Conservation (phyloP, 2,329 filamentous ascomycete species). For the Fusarium sp. region DNA sequence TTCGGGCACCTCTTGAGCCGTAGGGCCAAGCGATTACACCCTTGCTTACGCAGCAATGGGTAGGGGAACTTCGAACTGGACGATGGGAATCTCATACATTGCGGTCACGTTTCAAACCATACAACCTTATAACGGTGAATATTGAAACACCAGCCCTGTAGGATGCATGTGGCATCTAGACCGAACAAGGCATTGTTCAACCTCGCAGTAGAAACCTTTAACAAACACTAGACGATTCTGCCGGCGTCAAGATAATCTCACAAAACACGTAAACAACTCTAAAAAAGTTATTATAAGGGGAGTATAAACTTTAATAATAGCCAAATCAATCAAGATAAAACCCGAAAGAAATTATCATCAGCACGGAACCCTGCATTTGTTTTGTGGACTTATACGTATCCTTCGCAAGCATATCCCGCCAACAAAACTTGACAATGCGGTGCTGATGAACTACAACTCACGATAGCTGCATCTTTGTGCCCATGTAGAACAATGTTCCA, state of each 20-base stretch:
- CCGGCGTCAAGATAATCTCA: not conserved
- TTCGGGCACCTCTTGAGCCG: constrained; percentile 24
- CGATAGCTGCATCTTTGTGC: constrained; percentile 9
- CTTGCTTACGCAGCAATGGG: constrained; percentile 15
- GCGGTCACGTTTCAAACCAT: constrained; percentile 30
- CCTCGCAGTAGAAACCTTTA: not conserved
- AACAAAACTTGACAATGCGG: not conserved
- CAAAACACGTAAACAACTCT: not conserved
- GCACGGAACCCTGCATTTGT: constrained; percentile 2
- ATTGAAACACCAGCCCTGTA: constrained; percentile 32
- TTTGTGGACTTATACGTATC: not conserved
- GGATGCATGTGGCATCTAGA: constrained; percentile 2
- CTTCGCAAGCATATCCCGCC: not conserved
- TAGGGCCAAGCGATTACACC: constrained; percentile 37
- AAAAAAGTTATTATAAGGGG: not conserved
- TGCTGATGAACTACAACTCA: not conserved
- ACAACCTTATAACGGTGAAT: constrained; percentile 24
- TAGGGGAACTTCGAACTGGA: constrained; percentile 20
- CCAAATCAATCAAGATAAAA: constrained; percentile 19
- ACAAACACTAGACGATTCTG: constrained; percentile 6
- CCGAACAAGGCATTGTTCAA: constrained; percentile 4
- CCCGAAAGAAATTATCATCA: constrained; percentile 15
- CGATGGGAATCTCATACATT: constrained; percentile 31
- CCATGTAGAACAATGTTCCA: constrained; percentile 17
- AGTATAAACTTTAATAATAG: not conserved